phyloP scores from a whole-genome alignment of 73 alveolate genomes.

The Paramecium octaurelia region DNA sequence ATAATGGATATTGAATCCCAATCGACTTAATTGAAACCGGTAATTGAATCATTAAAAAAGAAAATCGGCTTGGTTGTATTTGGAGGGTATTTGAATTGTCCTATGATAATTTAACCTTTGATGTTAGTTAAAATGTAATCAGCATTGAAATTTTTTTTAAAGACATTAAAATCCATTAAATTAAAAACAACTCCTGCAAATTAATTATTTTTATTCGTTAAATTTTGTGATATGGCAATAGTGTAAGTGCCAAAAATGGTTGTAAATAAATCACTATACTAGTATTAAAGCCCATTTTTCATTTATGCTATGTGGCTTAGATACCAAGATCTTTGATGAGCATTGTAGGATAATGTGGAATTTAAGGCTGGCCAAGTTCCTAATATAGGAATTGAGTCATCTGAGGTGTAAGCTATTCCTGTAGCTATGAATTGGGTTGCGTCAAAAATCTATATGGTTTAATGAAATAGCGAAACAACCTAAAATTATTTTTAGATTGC shows the following conservation, averaged over 20 bases:
- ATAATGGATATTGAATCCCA: neutral
- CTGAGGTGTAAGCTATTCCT: neutral
- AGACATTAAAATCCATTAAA: neutral
- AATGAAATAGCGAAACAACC: neutral
- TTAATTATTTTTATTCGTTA: neutral
- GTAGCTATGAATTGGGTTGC: neutral
- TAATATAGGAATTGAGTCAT: neutral
- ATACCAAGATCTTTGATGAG: conserved; percentile 8
- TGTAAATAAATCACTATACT: conserved; percentile 23
- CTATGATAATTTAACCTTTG: neutral
- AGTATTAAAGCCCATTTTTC: neutral
- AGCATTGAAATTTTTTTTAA: neutral
- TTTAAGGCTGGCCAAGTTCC: conserved; percentile 47
- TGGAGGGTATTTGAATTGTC: neutral
- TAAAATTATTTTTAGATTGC: neutral
- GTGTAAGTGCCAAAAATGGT: conserved; percentile 8
- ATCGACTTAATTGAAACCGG: conserved; percentile 2
- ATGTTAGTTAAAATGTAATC: neutral
- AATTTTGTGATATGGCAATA: neutral
- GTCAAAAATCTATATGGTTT: neutral
- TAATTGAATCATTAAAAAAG: neutral
- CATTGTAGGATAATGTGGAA: neutral
- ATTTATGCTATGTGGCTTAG: neutral
- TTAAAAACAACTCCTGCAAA: conserved; percentile 7
- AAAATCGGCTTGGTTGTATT: neutral